These are phyloP conservation scores for Aspergillus hiratsukae DNA, from an alignment of 2,329 filamentous ascomycete genomes.

Conservation along the genomic window DNA sequence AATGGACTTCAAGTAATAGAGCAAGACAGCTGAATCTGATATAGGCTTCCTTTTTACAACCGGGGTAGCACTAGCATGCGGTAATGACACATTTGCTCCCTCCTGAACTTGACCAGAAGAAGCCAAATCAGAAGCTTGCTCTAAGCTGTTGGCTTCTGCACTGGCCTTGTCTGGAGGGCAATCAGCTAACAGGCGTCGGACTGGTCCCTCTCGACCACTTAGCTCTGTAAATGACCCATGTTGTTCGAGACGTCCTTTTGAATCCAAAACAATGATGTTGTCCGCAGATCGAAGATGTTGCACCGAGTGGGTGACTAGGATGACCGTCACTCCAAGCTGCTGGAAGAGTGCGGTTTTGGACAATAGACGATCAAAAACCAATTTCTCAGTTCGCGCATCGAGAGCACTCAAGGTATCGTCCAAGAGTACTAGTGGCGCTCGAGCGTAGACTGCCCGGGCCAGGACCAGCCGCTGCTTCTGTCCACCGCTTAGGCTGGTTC, in stretches of 20 bases:
- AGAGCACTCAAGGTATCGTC: slow-evolving; percentile 32
- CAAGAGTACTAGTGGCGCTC: slow-evolving; percentile 8
- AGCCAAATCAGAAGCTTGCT: neutral
- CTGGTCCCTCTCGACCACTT: neutral
- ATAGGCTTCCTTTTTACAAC: neutral
- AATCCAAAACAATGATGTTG: slow-evolving; percentile 2
- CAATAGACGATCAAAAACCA: slow-evolving; percentile 3
- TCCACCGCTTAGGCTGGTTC: neutral
- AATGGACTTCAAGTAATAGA: neutral
- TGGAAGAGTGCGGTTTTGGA: slow-evolving; percentile 6
- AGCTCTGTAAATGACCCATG: slow-evolving; percentile 25
- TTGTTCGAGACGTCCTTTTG: neutral
- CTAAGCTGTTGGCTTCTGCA: neutral
- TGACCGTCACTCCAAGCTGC: slow-evolving; percentile 5
- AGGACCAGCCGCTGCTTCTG: slow-evolving; percentile 8
- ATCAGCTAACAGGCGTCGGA: neutral
- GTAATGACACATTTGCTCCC: neutral
- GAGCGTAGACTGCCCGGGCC: slow-evolving; percentile 16
- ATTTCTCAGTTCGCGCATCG: slow-evolving; percentile 2
- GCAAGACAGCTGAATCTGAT: neutral
- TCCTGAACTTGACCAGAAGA: neutral
- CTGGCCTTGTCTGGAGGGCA: neutral
- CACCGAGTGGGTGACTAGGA: slow-evolving; percentile 11
- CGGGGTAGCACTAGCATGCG: neutral
- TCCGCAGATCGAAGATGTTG: neutral